Conservation (phyloP, 129 eudicot genomes). For the Tagetes erecta region DNA sequence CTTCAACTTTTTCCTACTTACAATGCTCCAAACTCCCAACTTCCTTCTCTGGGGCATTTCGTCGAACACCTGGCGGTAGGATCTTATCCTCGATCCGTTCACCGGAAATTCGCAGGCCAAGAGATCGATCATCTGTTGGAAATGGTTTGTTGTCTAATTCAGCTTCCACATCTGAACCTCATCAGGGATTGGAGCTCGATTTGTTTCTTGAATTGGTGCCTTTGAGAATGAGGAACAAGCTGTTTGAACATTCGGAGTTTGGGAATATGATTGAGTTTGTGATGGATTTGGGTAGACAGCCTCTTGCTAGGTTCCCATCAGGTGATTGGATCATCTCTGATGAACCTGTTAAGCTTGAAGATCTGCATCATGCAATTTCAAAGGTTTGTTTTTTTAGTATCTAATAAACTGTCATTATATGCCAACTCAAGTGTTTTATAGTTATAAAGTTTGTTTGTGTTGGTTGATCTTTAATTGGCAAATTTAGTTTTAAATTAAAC, state of each 20-base stretch:
- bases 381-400: constrained; percentile 48
- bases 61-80: constrained; percentile 70
- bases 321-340: constrained; percentile 93
- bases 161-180: constrained; percentile 47
- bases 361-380: constrained; percentile 73
- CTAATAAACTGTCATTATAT: constrained; percentile 15
- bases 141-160: constrained; percentile 56
- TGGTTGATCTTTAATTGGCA: constrained; percentile 2
- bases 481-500: not conserved
- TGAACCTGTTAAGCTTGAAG: constrained; percentile 66
- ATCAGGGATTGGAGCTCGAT: constrained; percentile 66
- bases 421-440: not conserved
- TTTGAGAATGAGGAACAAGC: constrained; percentile 69
- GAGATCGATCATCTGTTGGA: constrained; percentile 50
- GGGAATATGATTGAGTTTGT: constrained; percentile 87
- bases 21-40: constrained; percentile 23
- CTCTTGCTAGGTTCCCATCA: constrained; percentile 89
- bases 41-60: constrained; percentile 69
- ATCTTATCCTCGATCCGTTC: constrained; percentile 46
- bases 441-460: not conserved
- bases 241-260: constrained; percentile 65
- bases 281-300: constrained; percentile 92
- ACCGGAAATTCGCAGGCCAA: constrained; percentile 70
- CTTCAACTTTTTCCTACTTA: constrained; percentile 46
- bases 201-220: constrained; percentile 86